Base-by-base conservation (phyloP, 2,329 filamentous ascomycete species). In the Cladorrhinum sp. region DNA sequence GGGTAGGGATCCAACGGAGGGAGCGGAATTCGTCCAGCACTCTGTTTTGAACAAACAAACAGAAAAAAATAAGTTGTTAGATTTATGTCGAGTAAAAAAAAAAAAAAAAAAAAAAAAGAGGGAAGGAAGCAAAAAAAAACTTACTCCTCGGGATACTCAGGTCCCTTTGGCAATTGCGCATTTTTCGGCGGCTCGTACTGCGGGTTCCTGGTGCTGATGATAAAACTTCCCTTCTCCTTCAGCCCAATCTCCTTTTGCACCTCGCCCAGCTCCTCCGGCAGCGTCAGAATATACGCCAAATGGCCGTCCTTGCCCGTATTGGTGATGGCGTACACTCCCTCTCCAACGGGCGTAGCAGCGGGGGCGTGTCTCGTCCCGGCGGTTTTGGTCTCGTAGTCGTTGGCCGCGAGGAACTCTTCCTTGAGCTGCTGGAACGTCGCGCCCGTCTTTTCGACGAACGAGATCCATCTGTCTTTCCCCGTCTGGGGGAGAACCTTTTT, bases 301-400 rank as follows among this genome's bases (percentile, higher is more conserved):
- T 96, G 92, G 1, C 86, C 90, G 53, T 89, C 84, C 0, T 87
- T 79, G 1, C 86, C 86, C 0, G 88, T 91, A 2, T 83, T 85
- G 0, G 88, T 91, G 57, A 96, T 86, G 0, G 88, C 89, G 68
- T 96, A 96, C 0, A 96, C 86, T 0, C 92, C 93, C 72, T 96
- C 92, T 0, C 87, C 92, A n/a, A 92, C 80, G 0, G 90, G 90
- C 0, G 83, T 87, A 1, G 90, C 88, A 1, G 89, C 85, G 0
- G 90, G 87, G 0, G 79, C 81, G 55, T 88, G 86, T 12, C 90
- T 83, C 14, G 83, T 84, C 1, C 91, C 91, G 2, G 76, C 78
- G 0, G 91, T 94, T 76, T 92, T 88, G 7, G 92, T 96, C 56
- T 85, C 80, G 71, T 96, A 93, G 10, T 89, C 85, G 1, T 77